Evolutionary conservation across 2,329 filamentous ascomycete species (phyloP).

Genomic region (Colletotrichum magnum): DNA sequence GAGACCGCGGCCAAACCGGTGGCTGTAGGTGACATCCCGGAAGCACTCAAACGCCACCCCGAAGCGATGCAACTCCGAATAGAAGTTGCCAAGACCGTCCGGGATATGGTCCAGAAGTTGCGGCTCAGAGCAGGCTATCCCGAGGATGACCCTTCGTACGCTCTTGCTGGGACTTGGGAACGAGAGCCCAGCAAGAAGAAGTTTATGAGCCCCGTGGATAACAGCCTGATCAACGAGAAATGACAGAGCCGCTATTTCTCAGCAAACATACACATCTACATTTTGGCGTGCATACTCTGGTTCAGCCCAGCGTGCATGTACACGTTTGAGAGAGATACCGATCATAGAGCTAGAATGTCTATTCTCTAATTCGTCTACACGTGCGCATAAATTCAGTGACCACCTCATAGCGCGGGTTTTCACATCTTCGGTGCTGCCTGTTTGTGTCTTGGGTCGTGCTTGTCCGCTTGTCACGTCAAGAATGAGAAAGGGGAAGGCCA

Average conservation of each 20-base stretch:
- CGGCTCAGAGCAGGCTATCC: slow-evolving; percentile 79
- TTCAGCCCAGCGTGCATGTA: no score
- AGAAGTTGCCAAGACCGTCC: slow-evolving; percentile 83
- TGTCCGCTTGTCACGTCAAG: no score
- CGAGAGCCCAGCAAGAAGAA: slow-evolving; percentile 62
- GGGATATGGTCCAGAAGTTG: slow-evolving; percentile 85
- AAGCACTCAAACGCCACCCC: slow-evolving; percentile 75
- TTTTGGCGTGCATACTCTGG: no score
- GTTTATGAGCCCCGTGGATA: slow-evolving; percentile 69
- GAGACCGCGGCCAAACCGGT: slow-evolving; percentile 39
- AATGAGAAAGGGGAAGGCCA: no score
- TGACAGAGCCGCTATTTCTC: neutral
- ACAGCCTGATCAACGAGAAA: slow-evolving; percentile 58
- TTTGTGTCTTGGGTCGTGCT: no score
- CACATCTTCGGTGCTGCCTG: no score
- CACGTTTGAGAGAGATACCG: no score
- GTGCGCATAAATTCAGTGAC: no score
- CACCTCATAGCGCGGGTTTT: no score
- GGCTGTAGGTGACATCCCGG: slow-evolving; percentile 70
- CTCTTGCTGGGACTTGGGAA: slow-evolving; percentile 85
- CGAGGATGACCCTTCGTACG: slow-evolving; percentile 84
- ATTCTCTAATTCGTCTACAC: no score
- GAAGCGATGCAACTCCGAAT: slow-evolving; percentile 81
- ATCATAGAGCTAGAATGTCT: no score
- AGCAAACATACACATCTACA: no score